Percentiles rank a stretch among this genome's conserved stretches.
These are phyloP conservation scores for Talaromyces pinophilus DNA, from an alignment of 2,329 filamentous ascomycete species.

Conservation along the genomic window DNA sequence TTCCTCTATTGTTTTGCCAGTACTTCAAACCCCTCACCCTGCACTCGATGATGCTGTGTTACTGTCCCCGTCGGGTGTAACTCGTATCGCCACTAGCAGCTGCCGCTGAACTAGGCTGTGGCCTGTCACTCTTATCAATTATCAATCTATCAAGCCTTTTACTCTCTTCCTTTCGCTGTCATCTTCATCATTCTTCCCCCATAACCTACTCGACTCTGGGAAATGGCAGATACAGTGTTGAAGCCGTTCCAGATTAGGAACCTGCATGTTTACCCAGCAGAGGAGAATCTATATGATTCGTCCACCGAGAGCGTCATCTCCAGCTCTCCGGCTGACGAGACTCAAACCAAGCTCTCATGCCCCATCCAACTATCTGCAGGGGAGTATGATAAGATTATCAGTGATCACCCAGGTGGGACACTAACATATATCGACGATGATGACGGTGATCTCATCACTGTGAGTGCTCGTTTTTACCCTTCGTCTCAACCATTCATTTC, in stretches of 20 bases:
- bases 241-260: slow-evolving; percentile 46
- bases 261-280: slow-evolving; percentile 32
- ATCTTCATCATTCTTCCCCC: neutral
- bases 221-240: slow-evolving; percentile 33
- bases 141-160: neutral
- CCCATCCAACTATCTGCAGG: slow-evolving; percentile 44
- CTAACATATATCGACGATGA: slow-evolving; percentile 51
- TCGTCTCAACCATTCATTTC: slow-evolving; percentile 1
- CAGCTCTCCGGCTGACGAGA: slow-evolving; percentile 19
- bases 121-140: neutral
- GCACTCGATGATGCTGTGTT: slow-evolving; percentile 16
- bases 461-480: slow-evolving; percentile 30
- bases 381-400: slow-evolving; percentile 48
- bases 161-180: neutral
- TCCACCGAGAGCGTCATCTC: slow-evolving; percentile 19
- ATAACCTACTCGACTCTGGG: neutral
- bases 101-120: slow-evolving; percentile 15
- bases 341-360: slow-evolving; percentile 28
- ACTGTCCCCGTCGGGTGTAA: slow-evolving; percentile 1
- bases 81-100: slow-evolving; percentile 20
- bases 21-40: neutral
- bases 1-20: neutral
- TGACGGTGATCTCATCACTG: slow-evolving; percentile 49
- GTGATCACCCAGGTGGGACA: slow-evolving; percentile 43
- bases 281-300: slow-evolving; percentile 25